Conservation (phyloP, 345 rosid genomes). For the Leavenworthia alabamica region DNA sequence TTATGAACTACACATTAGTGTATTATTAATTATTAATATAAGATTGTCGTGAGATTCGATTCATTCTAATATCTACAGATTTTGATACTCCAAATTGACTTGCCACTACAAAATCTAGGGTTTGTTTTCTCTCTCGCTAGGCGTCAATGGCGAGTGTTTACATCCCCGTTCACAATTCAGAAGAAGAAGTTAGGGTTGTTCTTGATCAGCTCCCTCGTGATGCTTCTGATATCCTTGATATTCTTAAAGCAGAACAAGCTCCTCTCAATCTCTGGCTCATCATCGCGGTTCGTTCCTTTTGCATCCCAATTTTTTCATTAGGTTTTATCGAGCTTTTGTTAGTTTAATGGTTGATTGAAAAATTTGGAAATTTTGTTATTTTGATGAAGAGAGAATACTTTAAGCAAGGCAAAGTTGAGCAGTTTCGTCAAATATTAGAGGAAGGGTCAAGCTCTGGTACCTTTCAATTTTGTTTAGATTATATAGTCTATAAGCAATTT, state of each 20-base stretch:
- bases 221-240: constrained; percentile 93
- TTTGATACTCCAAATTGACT: not conserved
- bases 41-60: not conserved
- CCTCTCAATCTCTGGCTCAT: constrained; percentile 98
- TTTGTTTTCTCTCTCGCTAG: not conserved
- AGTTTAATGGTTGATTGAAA: not conserved
- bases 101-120: not conserved
- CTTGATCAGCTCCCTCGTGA: constrained; percentile 97
- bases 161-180: constrained; percentile 97
- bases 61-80: not conserved
- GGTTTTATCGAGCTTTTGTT: not conserved
- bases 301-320: not conserved
- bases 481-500: not conserved
- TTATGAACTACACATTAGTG: too few relatives aligned
- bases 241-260: constrained; percentile 99
- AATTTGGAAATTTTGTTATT: not conserved
- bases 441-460: constrained; percentile 97
- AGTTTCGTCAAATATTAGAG: constrained; percentile 87
- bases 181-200: constrained; percentile 94
- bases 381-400: constrained; percentile 84
- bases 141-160: constrained; percentile 69
- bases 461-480: not conserved
- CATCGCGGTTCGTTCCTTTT: constrained; percentile 61
- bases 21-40: not conserved
- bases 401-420: constrained; percentile 88